Evolutionary conservation across 1,139 yeast genomes (phyloP), one percentile per base, ranked within the genome.

Genomic region (Hyphopichia fennica): DNA sequence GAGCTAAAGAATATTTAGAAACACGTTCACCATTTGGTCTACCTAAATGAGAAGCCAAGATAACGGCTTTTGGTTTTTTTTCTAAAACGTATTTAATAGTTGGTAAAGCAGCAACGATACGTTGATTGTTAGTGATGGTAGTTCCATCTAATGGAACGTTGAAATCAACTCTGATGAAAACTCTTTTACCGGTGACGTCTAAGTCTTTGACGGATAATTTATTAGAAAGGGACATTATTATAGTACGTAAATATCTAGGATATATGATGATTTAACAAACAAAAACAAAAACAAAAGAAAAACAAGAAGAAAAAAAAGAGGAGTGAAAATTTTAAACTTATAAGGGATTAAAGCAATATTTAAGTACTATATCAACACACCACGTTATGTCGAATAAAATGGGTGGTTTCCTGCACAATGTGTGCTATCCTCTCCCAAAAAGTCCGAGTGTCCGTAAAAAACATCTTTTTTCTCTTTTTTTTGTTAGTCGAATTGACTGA

Each of bases 101-200:
- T 67, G 98, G 98, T 60, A 91, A 76, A 53, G 98, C 98, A 66
- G 97, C 98, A 57, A 89, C 97, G 66, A 91, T 93, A 75, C 98
- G 85, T 77, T 91, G 97, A 77, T 91, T 91, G 84, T 93, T 91
- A 78, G 98, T 93, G 80, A 91, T 93, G 65, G 84, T 89, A 62
- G 79, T 82, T 54, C 96, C 98, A 65, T 91, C 96, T 58, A 91
- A 82, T 62, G 98, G 98, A 54, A 93, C 98, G 74, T 93, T 91
- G 83, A 91, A 91, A 74, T 91, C 96, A 52, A 90, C 96, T 74
- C 97, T 86, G 79, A 91, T 89, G 74, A 91, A 89, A 63, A 91
- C 98, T 64, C 96, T 82, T 79, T 90, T 90, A 69, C 81, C 90
- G 62, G 84, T 69, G 69, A 88, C 84, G 66, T 82, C 81, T 57